A percentile compares a stretch with the other conserved stretches of the same genome.
Conservation (phyloP, 306 rosid genomes). For the Prunus davidiana region DNA sequence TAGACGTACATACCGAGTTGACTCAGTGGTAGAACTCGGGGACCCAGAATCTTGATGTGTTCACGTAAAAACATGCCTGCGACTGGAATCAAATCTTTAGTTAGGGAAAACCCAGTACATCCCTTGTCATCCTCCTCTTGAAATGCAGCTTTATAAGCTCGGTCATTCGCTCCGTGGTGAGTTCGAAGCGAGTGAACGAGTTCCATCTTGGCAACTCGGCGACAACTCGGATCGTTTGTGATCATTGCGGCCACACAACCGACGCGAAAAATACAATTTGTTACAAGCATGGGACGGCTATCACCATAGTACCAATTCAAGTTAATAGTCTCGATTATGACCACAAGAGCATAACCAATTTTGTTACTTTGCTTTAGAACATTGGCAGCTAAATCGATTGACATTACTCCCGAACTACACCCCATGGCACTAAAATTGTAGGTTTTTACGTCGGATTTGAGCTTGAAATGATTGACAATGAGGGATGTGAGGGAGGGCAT, state of each 20-base stretch:
- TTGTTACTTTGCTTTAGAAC: not conserved
- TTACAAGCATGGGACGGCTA: slow-evolving; percentile 18
- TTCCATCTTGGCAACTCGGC: slow-evolving; percentile 12
- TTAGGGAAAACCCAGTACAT: not conserved
- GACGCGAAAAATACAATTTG: slow-evolving; percentile 13
- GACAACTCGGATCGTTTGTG: slow-evolving; percentile 3
- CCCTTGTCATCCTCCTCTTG: slow-evolving; percentile 18
- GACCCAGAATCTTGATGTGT: slow-evolving; percentile 10
- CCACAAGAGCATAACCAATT: not conserved
- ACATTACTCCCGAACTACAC: slow-evolving; percentile 9
- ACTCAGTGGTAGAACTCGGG: slow-evolving; percentile 16
- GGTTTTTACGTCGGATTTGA: slow-evolving; percentile 9
- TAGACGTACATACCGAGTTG: not conserved
- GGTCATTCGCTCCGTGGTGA: slow-evolving; percentile 17
- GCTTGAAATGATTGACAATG: slow-evolving; percentile 13
- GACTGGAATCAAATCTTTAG: slow-evolving; percentile 7
- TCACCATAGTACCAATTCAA: slow-evolving; percentile 15
- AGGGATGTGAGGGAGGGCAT: slow-evolving; percentile 10
- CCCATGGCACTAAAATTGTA: slow-evolving; percentile 22
- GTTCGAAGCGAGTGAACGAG: slow-evolving; percentile 13
- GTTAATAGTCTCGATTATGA: slow-evolving; percentile 1
- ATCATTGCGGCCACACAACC: slow-evolving; percentile 15
- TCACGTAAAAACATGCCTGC: slow-evolving; percentile 6
- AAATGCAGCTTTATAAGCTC: slow-evolving; percentile 17
- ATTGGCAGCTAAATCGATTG: slow-evolving; percentile 8